Evolutionary conservation across 192 early-diverging fungal genomes (phyloP).

Genomic region (Podila epigama): DNA sequence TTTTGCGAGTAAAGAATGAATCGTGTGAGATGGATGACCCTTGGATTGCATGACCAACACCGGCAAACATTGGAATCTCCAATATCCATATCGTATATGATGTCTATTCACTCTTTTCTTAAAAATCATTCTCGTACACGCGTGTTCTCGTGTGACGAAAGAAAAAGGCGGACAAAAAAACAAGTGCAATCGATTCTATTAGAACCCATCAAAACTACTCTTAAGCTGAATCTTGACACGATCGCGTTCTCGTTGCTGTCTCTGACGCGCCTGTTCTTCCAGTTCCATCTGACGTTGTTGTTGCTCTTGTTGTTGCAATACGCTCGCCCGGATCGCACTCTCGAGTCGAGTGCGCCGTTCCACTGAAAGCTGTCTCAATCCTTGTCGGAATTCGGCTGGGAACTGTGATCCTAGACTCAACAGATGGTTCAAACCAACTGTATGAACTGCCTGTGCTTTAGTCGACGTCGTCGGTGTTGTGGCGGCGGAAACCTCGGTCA

Average conservation of each 20-base stretch:
- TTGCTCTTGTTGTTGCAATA: conserved; percentile 51
- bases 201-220: conserved; percentile 44
- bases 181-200: conserved; percentile 1
- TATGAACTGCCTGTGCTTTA: conserved; percentile 34
- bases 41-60: too few species aligned
- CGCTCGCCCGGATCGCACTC: conserved; percentile 54
- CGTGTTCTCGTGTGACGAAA: too few species aligned
- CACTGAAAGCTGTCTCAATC: conserved; percentile 32
- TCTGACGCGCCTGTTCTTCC: conserved; percentile 40
- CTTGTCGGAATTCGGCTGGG: conserved; percentile 53
- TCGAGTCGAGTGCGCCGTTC: conserved; percentile 58
- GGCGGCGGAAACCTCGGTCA: conserved; percentile 31
- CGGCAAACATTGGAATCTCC: too few species aligned
- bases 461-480: background rate
- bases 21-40: too few species aligned
- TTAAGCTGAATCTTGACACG: conserved; percentile 40
- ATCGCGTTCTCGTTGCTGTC: conserved; percentile 23
- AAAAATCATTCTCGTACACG: too few species aligned
- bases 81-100: too few species aligned
- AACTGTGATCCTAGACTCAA: conserved; percentile 50
- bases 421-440: conserved; percentile 49
- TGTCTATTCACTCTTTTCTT: too few species aligned
- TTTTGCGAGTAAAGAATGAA: too few species aligned
- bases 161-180: too few species aligned
- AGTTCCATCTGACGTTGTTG: conserved; percentile 46